Percentiles rank a stretch among this genome's conserved stretches.
Evolutionary conservation across 148 eudicot genomes (phyloP).

Genomic region (Vaccinium vitisidaea): DNA sequence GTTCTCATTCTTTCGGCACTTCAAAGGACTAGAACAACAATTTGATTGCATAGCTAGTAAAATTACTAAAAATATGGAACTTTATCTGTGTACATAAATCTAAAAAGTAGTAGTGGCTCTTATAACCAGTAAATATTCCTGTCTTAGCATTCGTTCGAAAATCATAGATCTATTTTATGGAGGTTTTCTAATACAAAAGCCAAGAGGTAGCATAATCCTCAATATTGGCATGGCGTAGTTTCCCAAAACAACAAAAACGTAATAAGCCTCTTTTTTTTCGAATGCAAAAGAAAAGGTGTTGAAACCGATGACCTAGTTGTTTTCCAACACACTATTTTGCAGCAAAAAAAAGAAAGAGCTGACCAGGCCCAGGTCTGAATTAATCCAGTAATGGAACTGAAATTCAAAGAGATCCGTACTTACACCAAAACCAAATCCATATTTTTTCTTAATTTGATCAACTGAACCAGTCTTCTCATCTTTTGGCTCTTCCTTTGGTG

Average conservation of each 20-base stretch:
- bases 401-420: constrained; percentile 24
- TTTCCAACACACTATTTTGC: no score
- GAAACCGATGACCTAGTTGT: neutral
- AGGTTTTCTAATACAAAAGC: neutral
- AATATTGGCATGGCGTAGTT: neutral
- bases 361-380: neutral
- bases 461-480: constrained; percentile 64
- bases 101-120: neutral
- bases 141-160: neutral
- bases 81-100: neutral
- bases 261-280: neutral
- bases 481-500: constrained; percentile 49
- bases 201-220: neutral
- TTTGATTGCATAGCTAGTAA: neutral
- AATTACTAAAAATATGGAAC: neutral
- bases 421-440: constrained; percentile 73
- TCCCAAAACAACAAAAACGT: neutral
- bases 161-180: neutral
- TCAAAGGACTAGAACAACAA: neutral
- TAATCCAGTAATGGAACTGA: neutral
- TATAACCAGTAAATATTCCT: neutral
- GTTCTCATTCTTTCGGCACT: constrained; percentile 4
- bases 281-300: neutral
- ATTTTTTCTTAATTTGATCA: constrained; percentile 91
- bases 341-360: no score